phyloP scores from a whole-genome alignment of 78 protist species.

The Bigelowiella natans region DNA sequence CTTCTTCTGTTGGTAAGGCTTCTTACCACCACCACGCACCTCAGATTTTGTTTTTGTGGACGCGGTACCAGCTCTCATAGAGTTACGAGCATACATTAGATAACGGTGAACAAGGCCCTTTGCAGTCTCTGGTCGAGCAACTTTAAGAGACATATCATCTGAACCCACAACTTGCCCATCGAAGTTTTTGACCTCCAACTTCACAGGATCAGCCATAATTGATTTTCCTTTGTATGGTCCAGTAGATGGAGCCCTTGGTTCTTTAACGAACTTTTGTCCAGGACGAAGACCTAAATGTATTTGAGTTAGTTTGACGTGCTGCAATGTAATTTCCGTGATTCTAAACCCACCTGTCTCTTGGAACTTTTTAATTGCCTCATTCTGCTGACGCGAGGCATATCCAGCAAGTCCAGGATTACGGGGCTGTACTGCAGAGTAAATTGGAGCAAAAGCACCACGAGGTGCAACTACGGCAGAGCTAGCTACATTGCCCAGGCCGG shows the following conservation, averaged over 20 bases:
- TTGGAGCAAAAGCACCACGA: too few relatives aligned
- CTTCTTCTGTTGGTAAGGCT: slow-evolving; percentile 26
- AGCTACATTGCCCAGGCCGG: not conserved
- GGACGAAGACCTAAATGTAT: not conserved
- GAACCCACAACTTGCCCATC: not conserved
- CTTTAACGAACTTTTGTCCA: not conserved
- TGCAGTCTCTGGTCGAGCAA: not conserved
- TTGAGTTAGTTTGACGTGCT: too few relatives aligned
- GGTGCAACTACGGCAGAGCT: not conserved
- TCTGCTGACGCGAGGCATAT: not conserved
- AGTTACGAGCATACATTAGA: not conserved
- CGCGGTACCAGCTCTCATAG: slow-evolving; percentile 21
- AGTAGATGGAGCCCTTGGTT: not conserved
- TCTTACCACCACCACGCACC: slow-evolving; percentile 24
- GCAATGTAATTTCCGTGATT: too few relatives aligned
- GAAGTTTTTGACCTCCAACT: not conserved
- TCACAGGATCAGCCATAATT: not conserved
- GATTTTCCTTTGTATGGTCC: not conserved
- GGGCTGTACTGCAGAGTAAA: too few relatives aligned
- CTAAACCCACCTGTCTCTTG: not conserved
- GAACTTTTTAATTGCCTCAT: not conserved
- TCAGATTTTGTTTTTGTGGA: slow-evolving; percentile 3
- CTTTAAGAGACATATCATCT: not conserved
- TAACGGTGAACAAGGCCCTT: not conserved
- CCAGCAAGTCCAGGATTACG: too few relatives aligned